Conservation (phyloP, 495 filamentous ascomycete species). For the Pyrenula massariospora region DNA sequence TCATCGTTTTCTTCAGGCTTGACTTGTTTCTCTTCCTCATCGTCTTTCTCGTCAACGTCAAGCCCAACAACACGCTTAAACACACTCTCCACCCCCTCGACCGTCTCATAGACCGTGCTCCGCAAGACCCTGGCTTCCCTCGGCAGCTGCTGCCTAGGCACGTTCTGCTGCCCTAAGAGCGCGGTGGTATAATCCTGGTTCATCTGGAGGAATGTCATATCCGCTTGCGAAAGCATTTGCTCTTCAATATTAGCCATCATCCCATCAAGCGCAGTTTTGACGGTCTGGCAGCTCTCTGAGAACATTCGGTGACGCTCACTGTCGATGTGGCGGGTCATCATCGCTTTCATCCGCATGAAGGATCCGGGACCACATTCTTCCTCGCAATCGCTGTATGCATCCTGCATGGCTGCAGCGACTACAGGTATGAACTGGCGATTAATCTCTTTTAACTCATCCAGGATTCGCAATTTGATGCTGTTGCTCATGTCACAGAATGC, state of each 20-base stretch:
- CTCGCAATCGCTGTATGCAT: conserved; percentile 34
- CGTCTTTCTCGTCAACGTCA: conserved; percentile 7
- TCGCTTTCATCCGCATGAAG: conserved; percentile 37
- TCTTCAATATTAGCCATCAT: conserved; percentile 23
- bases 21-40: not conserved
- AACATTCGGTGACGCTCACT: conserved; percentile 37
- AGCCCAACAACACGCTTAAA: conserved; percentile 7
- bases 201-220: conserved; percentile 29
- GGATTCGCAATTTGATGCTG: conserved; percentile 20
- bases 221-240: conserved; percentile 21
- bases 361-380: conserved; percentile 26
- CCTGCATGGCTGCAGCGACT: conserved; percentile 31
- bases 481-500: conserved; percentile 20
- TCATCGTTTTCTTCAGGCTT: not conserved
- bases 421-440: conserved; percentile 44
- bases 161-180: conserved; percentile 12
- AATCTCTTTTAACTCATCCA: conserved; percentile 37
- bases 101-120: conserved; percentile 5
- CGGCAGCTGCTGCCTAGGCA: conserved; percentile 7
- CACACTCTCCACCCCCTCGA: conserved; percentile 7
- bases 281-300: conserved; percentile 21
- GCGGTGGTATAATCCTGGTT: conserved; percentile 28
- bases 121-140: conserved; percentile 6
- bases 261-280: conserved; percentile 19
- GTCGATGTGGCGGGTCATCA: conserved; percentile 40